Conservation (phyloP, 139 green algal species). For the Nannochloris sp. region DNA sequence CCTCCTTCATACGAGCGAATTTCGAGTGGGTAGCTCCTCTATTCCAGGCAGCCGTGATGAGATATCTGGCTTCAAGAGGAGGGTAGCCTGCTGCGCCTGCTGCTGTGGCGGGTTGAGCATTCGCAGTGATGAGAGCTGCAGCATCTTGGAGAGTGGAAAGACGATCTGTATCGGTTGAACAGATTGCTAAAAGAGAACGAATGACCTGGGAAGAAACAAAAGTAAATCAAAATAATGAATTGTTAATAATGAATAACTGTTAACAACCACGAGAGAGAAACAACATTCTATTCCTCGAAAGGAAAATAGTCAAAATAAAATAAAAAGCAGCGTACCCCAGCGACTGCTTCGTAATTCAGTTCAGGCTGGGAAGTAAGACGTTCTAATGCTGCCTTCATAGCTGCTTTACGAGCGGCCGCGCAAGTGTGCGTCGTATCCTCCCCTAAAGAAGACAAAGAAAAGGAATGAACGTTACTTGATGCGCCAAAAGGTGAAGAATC, state of each 20-base stretch:
- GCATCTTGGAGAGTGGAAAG: conserved; percentile 10
- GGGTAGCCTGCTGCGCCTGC: conserved; percentile 6
- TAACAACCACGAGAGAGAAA: too few species aligned
- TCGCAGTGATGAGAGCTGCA: background rate
- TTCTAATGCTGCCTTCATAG: background rate
- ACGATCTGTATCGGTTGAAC: background rate
- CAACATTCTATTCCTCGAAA: background rate
- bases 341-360: conserved; percentile 6
- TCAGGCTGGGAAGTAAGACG: conserved; percentile 1
- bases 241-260: too few species aligned
- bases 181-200: conserved; percentile 7
- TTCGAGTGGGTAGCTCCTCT: conserved; percentile 11
- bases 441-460: too few species aligned
- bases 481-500: too few species aligned
- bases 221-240: too few species aligned
- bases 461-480: too few species aligned
- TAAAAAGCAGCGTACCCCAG: background rate
- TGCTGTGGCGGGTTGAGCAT: background rate
- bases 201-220: background rate
- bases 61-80: conserved; percentile 7
- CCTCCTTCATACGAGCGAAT: conserved; percentile 2
- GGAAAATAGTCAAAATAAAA: background rate
- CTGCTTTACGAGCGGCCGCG: background rate
- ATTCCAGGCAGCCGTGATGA: conserved; percentile 21
- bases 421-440: background rate